Base-by-base conservation (phyloP, 2,329 filamentous ascomycete genomes). In the Aureobasidium musti region DNA sequence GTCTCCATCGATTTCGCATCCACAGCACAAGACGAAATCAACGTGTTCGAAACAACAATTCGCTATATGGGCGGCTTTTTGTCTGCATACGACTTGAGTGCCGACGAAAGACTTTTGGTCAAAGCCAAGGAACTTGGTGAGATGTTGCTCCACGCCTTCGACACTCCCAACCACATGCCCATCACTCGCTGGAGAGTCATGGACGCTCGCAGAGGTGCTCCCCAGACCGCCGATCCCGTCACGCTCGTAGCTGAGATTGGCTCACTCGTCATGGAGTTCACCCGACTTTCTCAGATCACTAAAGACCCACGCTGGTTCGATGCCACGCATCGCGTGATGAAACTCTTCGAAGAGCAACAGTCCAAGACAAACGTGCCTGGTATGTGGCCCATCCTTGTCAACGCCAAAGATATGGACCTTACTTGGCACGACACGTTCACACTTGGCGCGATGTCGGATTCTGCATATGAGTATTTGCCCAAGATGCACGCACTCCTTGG, bases 31-130 rank as follows among this genome's bases (percentile, higher is more conserved):
- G 76, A 79, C 23, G 74, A 72, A 21, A 69, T 83, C 70, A 83
- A 82, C 66, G 77, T 83, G 5, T 82, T 82, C 67, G 81, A 83
- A 69, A 82, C 81, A 0, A 82, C 79, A 23, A 83, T 82, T 74
- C 70, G 77, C n/a, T 75, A 78, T 69, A 68, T 78, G 28, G 77
- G 77, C 2, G 77, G 77, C 11, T 72, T 78, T 47, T 68, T 78
- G 2, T 65, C 75, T 7, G 75, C 74, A 2, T 78, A 77, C 65
- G 77, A 78, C 49, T 57, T 78, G 28, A 76, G 74, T 68, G 73
- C 71, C 26, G 77, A 77, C 64, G 70, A 72, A 56, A 67, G 74
- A 47, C 70, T 77, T 3, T 71, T 78, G 33, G 69, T 70, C n/a
- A 78, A 77, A 69, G 77, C 76, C 1, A 71, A 69, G 11, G 75